Evolutionary conservation across 495 filamentous ascomycete genomes (phyloP), one percentile per base, ranked within the genome.

Genomic region (Cairneyella variabilis): DNA sequence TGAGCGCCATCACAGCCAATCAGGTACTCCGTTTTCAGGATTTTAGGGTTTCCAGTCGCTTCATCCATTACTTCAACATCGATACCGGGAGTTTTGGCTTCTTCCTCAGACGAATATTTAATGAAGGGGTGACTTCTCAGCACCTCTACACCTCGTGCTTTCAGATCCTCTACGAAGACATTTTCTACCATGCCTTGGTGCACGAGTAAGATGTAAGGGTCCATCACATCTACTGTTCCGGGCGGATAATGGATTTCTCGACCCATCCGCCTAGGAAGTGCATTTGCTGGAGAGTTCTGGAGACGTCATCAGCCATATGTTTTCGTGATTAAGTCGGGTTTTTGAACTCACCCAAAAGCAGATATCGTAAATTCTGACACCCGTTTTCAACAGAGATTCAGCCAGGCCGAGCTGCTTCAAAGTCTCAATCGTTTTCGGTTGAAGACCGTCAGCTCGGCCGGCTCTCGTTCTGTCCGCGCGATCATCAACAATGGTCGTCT

Each of bases 1-100:
- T 90, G 84, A 26, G 89, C 86, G 12, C 89, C 89, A 67, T 93
- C 89, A 57, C 85, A 88, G 3, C 83, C 84, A 59, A 90, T 62
- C 11, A 76, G 80, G 65, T 89, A 89, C 69, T 83, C 83, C 18
- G 75, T 34, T 36, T 51, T 56, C 34, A 36, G 12, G 18, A n/a
- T n/a, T n/a, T n/a, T n/a, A n/a, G n/a, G n/a, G n/a, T n/a, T n/a
- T n/a, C n/a, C n/a, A n/a, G n/a, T n/a, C n/a, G n/a, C n/a, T n/a
- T n/a, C n/a, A n/a, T 51, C 47, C 2, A 17, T 25, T 32, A 23
- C 47, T 32, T 46, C 52, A 2, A 56, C 53, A 11, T 52, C 39
- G 8, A 51, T n/a, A n/a, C n/a, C 27, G 11, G 71, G 69, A 10
- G 66, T 62, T 2, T 60, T 39, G 44, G 69, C 62, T 43, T 64